These are phyloP conservation scores for Aristolochia fimbriata DNA, from an alignment of 164 flowering plant genomes.

Conservation along the genomic window DNA sequence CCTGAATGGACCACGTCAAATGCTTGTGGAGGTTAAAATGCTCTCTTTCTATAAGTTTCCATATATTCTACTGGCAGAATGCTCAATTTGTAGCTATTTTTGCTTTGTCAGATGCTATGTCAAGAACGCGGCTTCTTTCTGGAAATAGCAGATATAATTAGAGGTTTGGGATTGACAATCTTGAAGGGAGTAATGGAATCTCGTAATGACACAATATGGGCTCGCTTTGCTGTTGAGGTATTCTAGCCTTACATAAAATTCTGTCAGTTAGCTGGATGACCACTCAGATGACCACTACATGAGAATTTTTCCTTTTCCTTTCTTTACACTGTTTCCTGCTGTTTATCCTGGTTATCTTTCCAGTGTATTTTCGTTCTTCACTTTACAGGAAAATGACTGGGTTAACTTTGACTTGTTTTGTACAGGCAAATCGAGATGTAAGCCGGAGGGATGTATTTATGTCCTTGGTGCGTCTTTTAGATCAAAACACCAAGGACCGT, in stretches of 20 bases:
- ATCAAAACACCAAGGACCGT: constrained; percentile 43
- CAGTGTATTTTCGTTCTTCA: background rate
- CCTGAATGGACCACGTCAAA: constrained; percentile 71
- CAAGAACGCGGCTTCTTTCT: constrained; percentile 75
- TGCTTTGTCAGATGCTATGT: constrained; percentile 58
- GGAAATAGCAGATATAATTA: constrained; percentile 73
- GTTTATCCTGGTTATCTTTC: background rate
- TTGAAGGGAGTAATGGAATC: constrained; percentile 81
- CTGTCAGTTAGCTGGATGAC: background rate
- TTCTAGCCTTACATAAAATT: background rate
- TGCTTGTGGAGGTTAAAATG: constrained; percentile 88
- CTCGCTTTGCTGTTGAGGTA: constrained; percentile 85
- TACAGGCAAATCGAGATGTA: constrained; percentile 82
- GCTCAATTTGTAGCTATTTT: background rate
- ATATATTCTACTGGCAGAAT: background rate
- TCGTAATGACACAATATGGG: constrained; percentile 72
- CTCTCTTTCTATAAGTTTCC: background rate
- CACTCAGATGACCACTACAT: background rate
- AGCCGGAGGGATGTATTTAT: constrained; percentile 91
- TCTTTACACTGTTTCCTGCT: background rate
- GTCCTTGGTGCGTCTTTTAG: constrained; percentile 72
- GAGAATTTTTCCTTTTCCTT: background rate
- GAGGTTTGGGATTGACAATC: constrained; percentile 81
- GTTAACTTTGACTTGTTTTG: background rate
- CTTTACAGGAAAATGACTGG: background rate